phyloP scores from a whole-genome alignment of 352 stramenopile genomes.

The Globisporangium splendens region DNA sequence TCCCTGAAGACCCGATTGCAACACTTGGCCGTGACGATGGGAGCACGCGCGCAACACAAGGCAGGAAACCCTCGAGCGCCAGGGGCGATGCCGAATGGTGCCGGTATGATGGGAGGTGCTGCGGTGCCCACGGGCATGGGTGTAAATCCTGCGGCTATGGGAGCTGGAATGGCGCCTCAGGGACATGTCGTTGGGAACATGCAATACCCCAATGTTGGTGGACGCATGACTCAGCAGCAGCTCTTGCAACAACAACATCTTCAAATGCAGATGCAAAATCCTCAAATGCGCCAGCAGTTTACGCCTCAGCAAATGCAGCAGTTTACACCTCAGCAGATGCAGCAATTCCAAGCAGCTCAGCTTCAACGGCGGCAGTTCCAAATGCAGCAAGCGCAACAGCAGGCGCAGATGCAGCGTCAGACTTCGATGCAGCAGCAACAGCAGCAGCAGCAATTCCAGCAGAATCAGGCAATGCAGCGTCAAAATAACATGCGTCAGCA shows the following conservation, averaged over 20 bases:
- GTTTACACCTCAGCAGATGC: conserved; percentile 32
- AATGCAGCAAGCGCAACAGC: conserved; percentile 58
- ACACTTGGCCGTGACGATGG: conserved; percentile 92
- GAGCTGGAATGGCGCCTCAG: conserved; percentile 49
- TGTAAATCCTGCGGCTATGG: conserved; percentile 41
- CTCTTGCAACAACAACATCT: conserved; percentile 73
- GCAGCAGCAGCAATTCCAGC: conserved; percentile 55
- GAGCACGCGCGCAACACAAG: conserved; percentile 78
- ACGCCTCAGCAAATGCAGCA: conserved; percentile 81
- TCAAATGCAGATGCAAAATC: conserved; percentile 78
- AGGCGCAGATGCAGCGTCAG: conserved; percentile 65
- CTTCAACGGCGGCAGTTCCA: conserved; percentile 43
- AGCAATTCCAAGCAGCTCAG: conserved; percentile 26
- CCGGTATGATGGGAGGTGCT: conserved; percentile 39
- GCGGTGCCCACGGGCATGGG: conserved; percentile 35
- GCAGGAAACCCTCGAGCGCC: conserved; percentile 41
- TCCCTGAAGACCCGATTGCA: conserved; percentile 97
- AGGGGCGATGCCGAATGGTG: conserved; percentile 28
- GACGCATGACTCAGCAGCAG: conserved; percentile 80
- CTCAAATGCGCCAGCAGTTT: conserved; percentile 76
- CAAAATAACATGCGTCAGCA: conserved; percentile 51
- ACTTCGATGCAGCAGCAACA: conserved; percentile 61
- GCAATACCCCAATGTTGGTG: conserved; percentile 50
- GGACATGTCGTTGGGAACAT: conserved; percentile 65
- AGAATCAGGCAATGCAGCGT: conserved; percentile 36